These are phyloP conservation scores for Trichoderma breve DNA, from an alignment of 2,329 filamentous ascomycete genomes.

Conservation along the genomic window DNA sequence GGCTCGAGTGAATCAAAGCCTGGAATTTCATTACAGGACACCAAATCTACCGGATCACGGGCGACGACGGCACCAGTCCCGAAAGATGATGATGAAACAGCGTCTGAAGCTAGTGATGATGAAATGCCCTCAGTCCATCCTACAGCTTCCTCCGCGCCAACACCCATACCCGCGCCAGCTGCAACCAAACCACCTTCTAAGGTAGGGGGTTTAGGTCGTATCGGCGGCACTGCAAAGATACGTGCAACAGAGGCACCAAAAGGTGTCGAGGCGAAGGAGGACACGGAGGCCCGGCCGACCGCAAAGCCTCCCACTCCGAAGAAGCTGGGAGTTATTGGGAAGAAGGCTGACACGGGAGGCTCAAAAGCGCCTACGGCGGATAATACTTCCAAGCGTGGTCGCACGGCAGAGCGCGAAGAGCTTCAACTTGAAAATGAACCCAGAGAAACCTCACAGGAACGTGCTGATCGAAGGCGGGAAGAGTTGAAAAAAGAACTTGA, in stretches of 20 bases:
- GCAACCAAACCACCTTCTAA: slow-evolving; percentile 27
- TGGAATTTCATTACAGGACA: slow-evolving; percentile 24
- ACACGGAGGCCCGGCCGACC: slow-evolving; percentile 13
- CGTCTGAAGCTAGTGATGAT: slow-evolving; percentile 41
- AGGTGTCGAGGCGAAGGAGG: slow-evolving; percentile 10
- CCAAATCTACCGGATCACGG: slow-evolving; percentile 15
- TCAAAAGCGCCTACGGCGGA: background rate
- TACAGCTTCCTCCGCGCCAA: slow-evolving; percentile 23
- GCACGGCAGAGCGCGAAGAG: slow-evolving; percentile 20
- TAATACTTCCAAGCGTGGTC: background rate
- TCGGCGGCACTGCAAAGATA: slow-evolving; percentile 37
- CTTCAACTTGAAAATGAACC: slow-evolving; percentile 31
- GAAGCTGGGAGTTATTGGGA: slow-evolving; percentile 39
- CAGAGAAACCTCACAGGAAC: slow-evolving; percentile 45
- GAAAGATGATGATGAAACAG: slow-evolving; percentile 41
- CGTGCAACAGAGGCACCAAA: slow-evolving; percentile 16
- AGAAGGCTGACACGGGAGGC: slow-evolving; percentile 23
- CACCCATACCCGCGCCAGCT: slow-evolving; percentile 14
- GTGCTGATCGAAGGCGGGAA: slow-evolving; percentile 50
- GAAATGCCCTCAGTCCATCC: slow-evolving; percentile 27
- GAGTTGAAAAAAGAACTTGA: slow-evolving; percentile 52
- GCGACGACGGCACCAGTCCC: slow-evolving; percentile 2
- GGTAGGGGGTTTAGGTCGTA: slow-evolving; percentile 41
- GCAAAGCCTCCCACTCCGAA: slow-evolving; percentile 22
- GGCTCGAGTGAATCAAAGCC: slow-evolving; percentile 33